Evolutionary conservation across 2,329 filamentous ascomycete genomes (phyloP), one percentile per base, ranked within the genome.

Genomic region (Aspergillus spinulosporus): DNA sequence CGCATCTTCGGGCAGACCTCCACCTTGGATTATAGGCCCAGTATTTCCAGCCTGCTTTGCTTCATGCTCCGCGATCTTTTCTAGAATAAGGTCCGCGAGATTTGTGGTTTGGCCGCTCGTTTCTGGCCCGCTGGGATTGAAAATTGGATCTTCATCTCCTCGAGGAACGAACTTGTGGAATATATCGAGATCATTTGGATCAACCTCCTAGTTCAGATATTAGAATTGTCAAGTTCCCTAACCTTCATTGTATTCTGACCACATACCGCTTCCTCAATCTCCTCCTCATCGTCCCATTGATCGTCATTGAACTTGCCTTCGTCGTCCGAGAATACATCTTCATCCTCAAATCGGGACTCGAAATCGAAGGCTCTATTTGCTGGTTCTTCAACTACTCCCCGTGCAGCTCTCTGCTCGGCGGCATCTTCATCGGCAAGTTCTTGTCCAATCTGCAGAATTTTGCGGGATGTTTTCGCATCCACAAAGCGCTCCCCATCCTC

Each of bases 11-110:
- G 85, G 82, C 0, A 82, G 73, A 14, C 81, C 83, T 52, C 84
- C 80, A 34, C 82, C 83, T 57, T 78, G 74, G 51, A 82, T 75
- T 28, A 72, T 69, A 14, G 69, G 72, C 26, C 63, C 66, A 42
- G 75, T 71, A 45, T 77, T 69, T 3, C 71, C 73, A 11, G 72
- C 79, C 62, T 87, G 80, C 32, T 82, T 82, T 3, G 90, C 88
- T 77, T 99, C 94, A 67, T 95, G 90, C 57, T 89, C 88, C 3
- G 92, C 91, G 69, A 99, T 99, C 76, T 96, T 96, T 69, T 93
- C 87, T 57, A 99, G 78, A 62, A 99, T 99, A 61, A 99, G 78
- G 68, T 96, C 92, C 12, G 94, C 92, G 56, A 99, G 80, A 72
- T 97, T 96, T 60, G 88, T 90, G 11, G 83, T 80, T 56, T 82